Percentiles rank a stretch among this genome's conserved stretches.
Evolutionary conservation across 2,329 filamentous ascomycete genomes (phyloP).

Genomic region (Neofusicoccum cordaticola): DNA sequence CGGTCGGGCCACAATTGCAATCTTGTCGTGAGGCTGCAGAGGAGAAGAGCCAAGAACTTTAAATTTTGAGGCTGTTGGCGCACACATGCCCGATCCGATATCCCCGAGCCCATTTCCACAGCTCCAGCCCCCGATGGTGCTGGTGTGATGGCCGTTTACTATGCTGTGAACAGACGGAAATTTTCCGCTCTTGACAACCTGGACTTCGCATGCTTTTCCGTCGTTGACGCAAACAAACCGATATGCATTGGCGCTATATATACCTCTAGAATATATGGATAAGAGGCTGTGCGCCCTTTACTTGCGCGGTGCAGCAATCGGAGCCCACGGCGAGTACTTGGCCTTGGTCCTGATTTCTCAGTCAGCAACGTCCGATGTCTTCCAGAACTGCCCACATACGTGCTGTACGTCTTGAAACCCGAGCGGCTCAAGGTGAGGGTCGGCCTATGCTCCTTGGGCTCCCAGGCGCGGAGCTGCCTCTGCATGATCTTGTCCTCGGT

Average conservation of each 20-base stretch:
- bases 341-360: conserved; percentile 43
- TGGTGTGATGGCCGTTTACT: no score
- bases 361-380: neutral
- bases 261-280: neutral
- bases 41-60: neutral
- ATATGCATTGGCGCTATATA: conserved; percentile 11
- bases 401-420: conserved; percentile 91
- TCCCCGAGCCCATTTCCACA: no score
- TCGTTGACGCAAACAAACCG: neutral
- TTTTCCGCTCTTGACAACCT: neutral
- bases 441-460: conserved; percentile 68
- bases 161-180: neutral
- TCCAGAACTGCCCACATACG: conserved; percentile 59
- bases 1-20: neutral
- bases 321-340: conserved; percentile 50
- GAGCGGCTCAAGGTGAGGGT: conserved; percentile 73
- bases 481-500: conserved; percentile 70
- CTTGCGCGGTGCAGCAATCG: conserved; percentile 43
- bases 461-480: conserved; percentile 69
- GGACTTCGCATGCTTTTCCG: neutral
- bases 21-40: neutral
- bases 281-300: neutral
- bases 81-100: neutral
- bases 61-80: neutral
- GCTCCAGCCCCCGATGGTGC: no score